phyloP scores from a whole-genome alignment of 345 rosid genomes.

The Sapria himalayana region DNA sequence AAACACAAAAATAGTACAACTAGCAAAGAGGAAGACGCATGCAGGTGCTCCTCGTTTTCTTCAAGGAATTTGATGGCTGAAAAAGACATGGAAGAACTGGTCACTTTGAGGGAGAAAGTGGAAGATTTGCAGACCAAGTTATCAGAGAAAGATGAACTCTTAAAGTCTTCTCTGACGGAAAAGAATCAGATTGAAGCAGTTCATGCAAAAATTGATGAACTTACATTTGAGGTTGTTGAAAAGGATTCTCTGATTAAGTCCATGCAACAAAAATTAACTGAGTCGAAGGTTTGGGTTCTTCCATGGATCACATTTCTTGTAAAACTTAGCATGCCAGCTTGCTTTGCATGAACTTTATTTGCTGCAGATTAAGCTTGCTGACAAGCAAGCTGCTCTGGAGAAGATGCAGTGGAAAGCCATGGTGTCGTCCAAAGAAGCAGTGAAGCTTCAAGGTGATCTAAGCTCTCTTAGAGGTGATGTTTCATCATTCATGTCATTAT shows the following conservation, averaged over 20 bases:
- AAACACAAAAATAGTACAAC: conserved; percentile 19
- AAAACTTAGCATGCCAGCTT: no score
- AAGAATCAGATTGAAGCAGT: conserved; percentile 30
- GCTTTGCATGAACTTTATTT: no score
- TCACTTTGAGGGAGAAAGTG: conserved; percentile 43
- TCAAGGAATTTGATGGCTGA: conserved; percentile 30
- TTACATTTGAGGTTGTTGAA: conserved; percentile 34
- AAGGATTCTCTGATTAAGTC: conserved; percentile 53
- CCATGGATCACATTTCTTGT: no score
- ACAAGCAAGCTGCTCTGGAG: conserved; percentile 85
- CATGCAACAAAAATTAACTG: conserved; percentile 53
- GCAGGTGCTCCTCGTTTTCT: conserved; percentile 21
- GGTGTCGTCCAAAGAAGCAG: conserved; percentile 38
- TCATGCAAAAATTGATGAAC: conserved; percentile 29
- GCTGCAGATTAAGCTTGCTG: conserved; percentile 73
- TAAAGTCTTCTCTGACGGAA: conserved; percentile 40
- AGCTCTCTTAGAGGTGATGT: conserved; percentile 43
- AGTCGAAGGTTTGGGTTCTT: conserved; percentile 44
- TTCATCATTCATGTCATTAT: conserved; percentile 27
- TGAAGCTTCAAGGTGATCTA: conserved; percentile 57
- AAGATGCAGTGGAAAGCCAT: conserved; percentile 85
- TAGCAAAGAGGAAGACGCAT: conserved; percentile 25
- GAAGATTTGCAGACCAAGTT: conserved; percentile 51
- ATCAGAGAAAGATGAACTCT: conserved; percentile 65
- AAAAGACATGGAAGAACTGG: conserved; percentile 40